Evolutionary conservation across 176 grass and related monocot genomes (phyloP), one percentile per base, ranked within the genome.

Genomic region (Zea luxurians): DNA sequence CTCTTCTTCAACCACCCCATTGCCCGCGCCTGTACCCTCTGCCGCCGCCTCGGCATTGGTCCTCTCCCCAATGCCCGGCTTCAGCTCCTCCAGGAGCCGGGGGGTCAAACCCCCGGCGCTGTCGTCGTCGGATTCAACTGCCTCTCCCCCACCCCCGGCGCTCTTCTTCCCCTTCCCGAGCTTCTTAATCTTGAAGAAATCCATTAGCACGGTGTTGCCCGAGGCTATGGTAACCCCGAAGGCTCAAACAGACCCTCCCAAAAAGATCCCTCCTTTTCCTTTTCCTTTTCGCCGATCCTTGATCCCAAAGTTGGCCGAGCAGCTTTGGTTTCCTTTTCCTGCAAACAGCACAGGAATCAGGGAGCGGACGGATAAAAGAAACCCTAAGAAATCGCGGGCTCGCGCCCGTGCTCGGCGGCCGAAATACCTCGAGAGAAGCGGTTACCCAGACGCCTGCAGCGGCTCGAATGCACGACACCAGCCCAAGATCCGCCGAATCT

Each of bases 131-230:
- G 44, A 46, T 16, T 91, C 83, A 7, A 70, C 16, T 1, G 8
- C 8, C 12, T 81, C 69, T 1, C 87, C 82, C 20, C 70, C 77
- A 3, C 69, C 74, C 13, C 50, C 62, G 34, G 62, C 42, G 13
- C 21, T 38, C 75, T 87, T 97, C 75, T 83, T 68, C 13, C 73
- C 40, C 63, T 83, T 88, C 16, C 55, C 78, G 45, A 94, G 85
- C 83, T 89, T 92, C 67, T 81, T 91, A 48, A 72, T 85, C 84
- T 92, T 97, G 65, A 97, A 88, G 84, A 97, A 94, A 84, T 97
- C 94, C 94, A 97, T 97, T n/a, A 2, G n/a, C 3, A 34, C 18
- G 1, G 10, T 34, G 59, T 58, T 58, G 54, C 18, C 3, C 13
- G 48, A 71, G n/a, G 47, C 57, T 69, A 71, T 46, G 49, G 52